These are phyloP conservation scores for Acanthamoeba divionensis DNA, from an alignment of 208 protist genomes.

Conservation along the genomic window DNA sequence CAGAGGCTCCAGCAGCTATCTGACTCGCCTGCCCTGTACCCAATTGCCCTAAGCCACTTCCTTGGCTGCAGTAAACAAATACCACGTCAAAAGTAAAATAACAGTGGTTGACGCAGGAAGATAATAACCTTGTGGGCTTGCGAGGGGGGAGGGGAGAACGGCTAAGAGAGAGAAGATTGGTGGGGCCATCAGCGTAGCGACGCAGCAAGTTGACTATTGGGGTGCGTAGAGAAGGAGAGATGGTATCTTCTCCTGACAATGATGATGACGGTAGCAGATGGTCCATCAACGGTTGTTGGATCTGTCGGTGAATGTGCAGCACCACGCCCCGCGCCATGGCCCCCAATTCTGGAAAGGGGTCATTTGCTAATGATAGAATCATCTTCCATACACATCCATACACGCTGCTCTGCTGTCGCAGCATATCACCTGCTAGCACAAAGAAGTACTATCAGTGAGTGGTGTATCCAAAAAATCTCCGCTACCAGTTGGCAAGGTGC, in stretches of 20 bases:
- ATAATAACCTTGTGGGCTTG: too few relatives aligned
- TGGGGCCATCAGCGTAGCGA: neutral
- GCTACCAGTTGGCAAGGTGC: neutral
- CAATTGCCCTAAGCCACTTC: too few relatives aligned
- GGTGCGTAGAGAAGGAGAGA: neutral
- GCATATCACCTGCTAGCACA: neutral
- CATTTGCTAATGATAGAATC: neutral
- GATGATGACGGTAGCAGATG: neutral
- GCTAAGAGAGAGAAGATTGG: neutral
- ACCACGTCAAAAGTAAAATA: too few relatives aligned
- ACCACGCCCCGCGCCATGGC: slow-evolving; percentile 21
- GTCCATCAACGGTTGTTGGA: neutral
- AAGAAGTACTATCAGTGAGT: neutral
- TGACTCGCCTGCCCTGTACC: too few relatives aligned
- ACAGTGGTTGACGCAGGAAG: too few relatives aligned
- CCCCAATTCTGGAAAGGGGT: slow-evolving; percentile 53
- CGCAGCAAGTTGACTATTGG: neutral
- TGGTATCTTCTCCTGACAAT: neutral
- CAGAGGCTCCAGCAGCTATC: too few relatives aligned
- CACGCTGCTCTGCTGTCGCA: slow-evolving; percentile 1
- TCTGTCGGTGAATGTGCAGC: neutral
- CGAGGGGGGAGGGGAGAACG: too few relatives aligned
- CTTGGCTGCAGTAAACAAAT: too few relatives aligned
- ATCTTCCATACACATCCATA: slow-evolving; percentile 65
- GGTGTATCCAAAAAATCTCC: neutral